Percentiles rank a stretch among this genome's conserved stretches.
These are phyloP conservation scores for Cystofilobasidium bisporidii DNA, from an alignment of 768 basidiomycete species.

Conservation along the genomic window DNA sequence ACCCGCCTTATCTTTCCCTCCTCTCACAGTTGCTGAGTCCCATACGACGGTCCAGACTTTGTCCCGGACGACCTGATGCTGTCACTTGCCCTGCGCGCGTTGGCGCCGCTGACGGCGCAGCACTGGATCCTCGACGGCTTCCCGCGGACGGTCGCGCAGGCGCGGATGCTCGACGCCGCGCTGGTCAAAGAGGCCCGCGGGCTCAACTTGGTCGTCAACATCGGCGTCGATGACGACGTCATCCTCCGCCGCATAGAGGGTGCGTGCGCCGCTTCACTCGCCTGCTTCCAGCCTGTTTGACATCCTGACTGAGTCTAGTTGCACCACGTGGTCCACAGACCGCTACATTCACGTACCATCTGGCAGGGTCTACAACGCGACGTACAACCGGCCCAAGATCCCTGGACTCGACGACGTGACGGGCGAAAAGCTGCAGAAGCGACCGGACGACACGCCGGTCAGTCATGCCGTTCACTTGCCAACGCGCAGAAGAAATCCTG, in stretches of 20 bases:
- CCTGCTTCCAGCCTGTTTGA: background rate
- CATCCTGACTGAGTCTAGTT: background rate
- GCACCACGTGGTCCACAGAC: slow-evolving; percentile 43
- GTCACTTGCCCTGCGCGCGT: slow-evolving; percentile 60
- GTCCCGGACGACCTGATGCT: slow-evolving; percentile 49
- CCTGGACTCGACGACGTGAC: slow-evolving; percentile 75
- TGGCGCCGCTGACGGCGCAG: slow-evolving; percentile 48
- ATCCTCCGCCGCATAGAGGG: slow-evolving; percentile 71
- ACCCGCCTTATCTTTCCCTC: too few relatives aligned
- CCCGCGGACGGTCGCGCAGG: slow-evolving; percentile 79
- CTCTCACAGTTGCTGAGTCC: too few relatives aligned
- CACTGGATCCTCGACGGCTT: slow-evolving; percentile 89
- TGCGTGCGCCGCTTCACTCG: slow-evolving; percentile 22
- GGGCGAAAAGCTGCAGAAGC: slow-evolving; percentile 73
- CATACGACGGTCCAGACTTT: too few relatives aligned
- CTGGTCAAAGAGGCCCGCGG: slow-evolving; percentile 45
- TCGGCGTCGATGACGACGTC: slow-evolving; percentile 78
- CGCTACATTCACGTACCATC: slow-evolving; percentile 82
- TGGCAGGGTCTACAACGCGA: slow-evolving; percentile 80
- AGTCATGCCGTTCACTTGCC: slow-evolving; percentile 34
- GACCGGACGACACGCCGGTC: slow-evolving; percentile 83
- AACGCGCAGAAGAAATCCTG: background rate
- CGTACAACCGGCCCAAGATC: slow-evolving; percentile 73
- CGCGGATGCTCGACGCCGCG: slow-evolving; percentile 63
- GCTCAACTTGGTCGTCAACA: slow-evolving; percentile 68